Percentiles rank a stretch among this genome's conserved stretches.
These are phyloP conservation scores for Ceratocystis ficicola DNA, from an alignment of 2,329 filamentous ascomycete genomes.

Conservation along the genomic window DNA sequence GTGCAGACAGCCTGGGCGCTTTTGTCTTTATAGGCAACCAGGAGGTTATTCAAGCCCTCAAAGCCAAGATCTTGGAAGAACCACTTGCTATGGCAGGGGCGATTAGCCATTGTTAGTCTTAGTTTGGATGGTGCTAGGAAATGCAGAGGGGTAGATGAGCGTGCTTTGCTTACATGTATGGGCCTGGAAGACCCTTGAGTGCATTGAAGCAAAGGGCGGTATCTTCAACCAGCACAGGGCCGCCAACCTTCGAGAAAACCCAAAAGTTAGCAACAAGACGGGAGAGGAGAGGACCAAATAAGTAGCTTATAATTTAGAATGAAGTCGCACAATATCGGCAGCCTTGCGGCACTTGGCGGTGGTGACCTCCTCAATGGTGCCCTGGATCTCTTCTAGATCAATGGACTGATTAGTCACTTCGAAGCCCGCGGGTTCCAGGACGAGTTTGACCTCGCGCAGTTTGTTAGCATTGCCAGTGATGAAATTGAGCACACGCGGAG, in stretches of 20 bases:
- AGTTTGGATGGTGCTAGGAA: too few species aligned
- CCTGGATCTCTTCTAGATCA: constrained; percentile 83
- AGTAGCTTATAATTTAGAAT: not conserved
- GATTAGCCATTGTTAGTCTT: too few species aligned
- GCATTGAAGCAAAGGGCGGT: constrained; percentile 90
- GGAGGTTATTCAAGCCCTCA: constrained; percentile 75
- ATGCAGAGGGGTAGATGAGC: not conserved
- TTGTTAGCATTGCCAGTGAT: constrained; percentile 97
- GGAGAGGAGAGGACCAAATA: too few species aligned
- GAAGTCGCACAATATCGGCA: constrained; percentile 53
- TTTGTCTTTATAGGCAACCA: constrained; percentile 81
- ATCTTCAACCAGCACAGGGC: constrained; percentile 89
- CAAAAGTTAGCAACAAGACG: not conserved
- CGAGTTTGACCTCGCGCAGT: constrained; percentile 75
- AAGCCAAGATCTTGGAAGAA: constrained; percentile 78
- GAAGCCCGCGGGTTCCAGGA: constrained; percentile 58
- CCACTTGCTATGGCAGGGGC: constrained; percentile 58
- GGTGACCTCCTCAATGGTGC: constrained; percentile 82
- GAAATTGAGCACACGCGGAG: constrained; percentile 56
- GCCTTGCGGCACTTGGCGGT: constrained; percentile 75
- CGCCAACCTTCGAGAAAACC: constrained; percentile 47
- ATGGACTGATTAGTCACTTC: constrained; percentile 61
- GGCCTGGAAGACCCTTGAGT: constrained; percentile 78
- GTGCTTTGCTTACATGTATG: constrained; percentile 65
- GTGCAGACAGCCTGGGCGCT: constrained; percentile 89